phyloP scores from a whole-genome alignment of 495 filamentous ascomycete genomes.

The Podospora australis region DNA sequence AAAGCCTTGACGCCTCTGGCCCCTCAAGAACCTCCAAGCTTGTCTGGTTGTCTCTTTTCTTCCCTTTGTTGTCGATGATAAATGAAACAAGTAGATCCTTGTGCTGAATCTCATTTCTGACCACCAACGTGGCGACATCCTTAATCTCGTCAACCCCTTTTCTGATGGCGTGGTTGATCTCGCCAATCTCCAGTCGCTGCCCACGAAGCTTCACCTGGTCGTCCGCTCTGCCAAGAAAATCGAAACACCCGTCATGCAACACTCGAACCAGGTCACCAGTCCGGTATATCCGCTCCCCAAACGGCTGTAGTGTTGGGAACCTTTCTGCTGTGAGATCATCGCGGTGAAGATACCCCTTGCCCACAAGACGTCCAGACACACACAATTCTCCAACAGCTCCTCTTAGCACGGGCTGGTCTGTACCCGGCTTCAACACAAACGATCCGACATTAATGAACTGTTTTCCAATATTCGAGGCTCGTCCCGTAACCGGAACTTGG shows the following conservation, averaged over 20 bases:
- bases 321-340: conserved; percentile 57
- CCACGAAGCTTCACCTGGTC: conserved; percentile 78
- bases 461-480: conserved; percentile 75
- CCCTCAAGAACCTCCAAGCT: conserved; percentile 27
- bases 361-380: conserved; percentile 78
- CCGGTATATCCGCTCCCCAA: conserved; percentile 57
- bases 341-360: conserved; percentile 79
- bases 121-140: conserved; percentile 61
- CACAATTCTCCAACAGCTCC: conserved; percentile 83
- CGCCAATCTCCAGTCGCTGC: conserved; percentile 67
- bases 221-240: conserved; percentile 69
- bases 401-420: conserved; percentile 62
- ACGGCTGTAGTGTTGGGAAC: conserved; percentile 51
- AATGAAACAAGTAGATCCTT: conserved; percentile 69
- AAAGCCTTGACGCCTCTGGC: conserved; percentile 15
- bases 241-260: conserved; percentile 61
- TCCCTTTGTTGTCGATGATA: conserved; percentile 33
- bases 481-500: conserved; percentile 61
- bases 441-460: conserved; percentile 79
- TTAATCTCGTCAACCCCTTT: conserved; percentile 35
- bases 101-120: conserved; percentile 49
- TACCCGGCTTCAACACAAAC: conserved; percentile 66
- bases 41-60: conserved; percentile 2
- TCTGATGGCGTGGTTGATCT: conserved; percentile 65
- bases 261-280: conserved; percentile 76